These are phyloP conservation scores for Melampsora americana DNA, from an alignment of 1,284 basidiomycete species.

Conservation along the genomic window DNA sequence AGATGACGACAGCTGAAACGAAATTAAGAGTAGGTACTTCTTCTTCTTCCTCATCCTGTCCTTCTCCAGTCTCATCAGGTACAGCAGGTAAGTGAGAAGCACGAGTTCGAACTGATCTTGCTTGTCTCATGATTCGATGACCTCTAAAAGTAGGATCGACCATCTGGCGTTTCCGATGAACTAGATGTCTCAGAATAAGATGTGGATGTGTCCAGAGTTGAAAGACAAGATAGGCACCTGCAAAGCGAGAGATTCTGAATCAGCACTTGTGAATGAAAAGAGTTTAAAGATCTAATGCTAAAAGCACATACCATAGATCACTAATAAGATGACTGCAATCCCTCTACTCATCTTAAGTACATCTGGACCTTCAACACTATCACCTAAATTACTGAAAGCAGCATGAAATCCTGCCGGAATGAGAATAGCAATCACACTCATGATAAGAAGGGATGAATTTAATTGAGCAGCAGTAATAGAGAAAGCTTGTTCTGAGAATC, in stretches of 20 bases:
- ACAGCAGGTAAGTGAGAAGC: background rate
- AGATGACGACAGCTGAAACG: constrained; percentile 60
- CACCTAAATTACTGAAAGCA: constrained; percentile 53
- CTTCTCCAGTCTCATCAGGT: constrained; percentile 12
- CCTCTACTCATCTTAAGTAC: constrained; percentile 74
- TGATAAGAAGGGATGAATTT: constrained; percentile 58
- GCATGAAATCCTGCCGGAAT: constrained; percentile 68
- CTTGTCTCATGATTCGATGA: constrained; percentile 47
- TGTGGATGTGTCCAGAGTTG: constrained; percentile 78
- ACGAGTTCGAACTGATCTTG: constrained; percentile 45
- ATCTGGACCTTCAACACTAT: constrained; percentile 52
- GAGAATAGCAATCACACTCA: constrained; percentile 65
- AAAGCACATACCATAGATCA: constrained; percentile 56
- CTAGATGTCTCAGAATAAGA: constrained; percentile 63
- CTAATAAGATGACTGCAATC: constrained; percentile 73
- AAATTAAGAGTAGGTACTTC: constrained; percentile 61
- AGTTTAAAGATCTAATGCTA: background rate
- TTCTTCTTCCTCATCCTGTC: constrained; percentile 57
- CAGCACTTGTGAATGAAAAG: background rate
- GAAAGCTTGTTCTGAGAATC: constrained; percentile 71
- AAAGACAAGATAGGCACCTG: constrained; percentile 72
- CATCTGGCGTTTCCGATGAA: constrained; percentile 50
- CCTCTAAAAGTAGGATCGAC: constrained; percentile 45
- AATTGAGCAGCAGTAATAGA: constrained; percentile 72
- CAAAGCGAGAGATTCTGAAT: constrained; percentile 59